Base-by-base conservation (phyloP, 2,329 filamentous ascomycete species). In the Fusarium albosuccineum region DNA sequence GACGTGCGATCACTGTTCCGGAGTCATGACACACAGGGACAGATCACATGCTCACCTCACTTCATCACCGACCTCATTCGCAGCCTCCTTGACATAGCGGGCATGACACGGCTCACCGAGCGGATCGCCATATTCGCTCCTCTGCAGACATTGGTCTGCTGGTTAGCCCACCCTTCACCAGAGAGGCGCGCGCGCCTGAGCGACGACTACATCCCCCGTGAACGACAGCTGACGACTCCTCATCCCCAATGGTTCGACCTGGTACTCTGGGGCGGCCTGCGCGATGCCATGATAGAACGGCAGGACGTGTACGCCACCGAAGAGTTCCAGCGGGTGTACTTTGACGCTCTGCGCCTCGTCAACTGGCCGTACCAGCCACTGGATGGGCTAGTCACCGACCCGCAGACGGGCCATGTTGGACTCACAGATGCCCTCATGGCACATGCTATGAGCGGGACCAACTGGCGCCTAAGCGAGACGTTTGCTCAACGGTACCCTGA, bases 321-420 rank as follows among this genome's bases (percentile, higher is more conserved):
- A 3, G 78, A 81, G 51, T 81, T 81, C 42, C 73, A 74, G 40
- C 70, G 73, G 54, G 46, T 77, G 39, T 81, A 80, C 64, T 74
- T 68, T 42, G 66, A 68, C 37, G 76, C 72, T 54, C 54, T 81
- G 46, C 76, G 75, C 33, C 62, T 76, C 50, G 65, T 76, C 45
- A 77, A 80, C 42, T 81, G 77, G 80, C 72, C 75, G n/a, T 67
- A 66, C 51, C 60, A 61, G 48, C 62, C 65, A 44, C 56, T 62
- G 34, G 66, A 62, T 22, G 46, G 68, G 6, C 66, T 67, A 53
- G 53, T 62, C 6, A 70, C 64, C 13, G 67, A 70, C 57, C 56
- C 67, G 26, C 57, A 55, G 52, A 70, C 64, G 41, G 67, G 67
- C 16, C 67, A 70, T 34, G 61, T 70, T 26, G 57, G 67, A 54